phyloP scores from a whole-genome alignment of 2,329 filamentous ascomycete species.

The Ceratocystis cubensis region DNA sequence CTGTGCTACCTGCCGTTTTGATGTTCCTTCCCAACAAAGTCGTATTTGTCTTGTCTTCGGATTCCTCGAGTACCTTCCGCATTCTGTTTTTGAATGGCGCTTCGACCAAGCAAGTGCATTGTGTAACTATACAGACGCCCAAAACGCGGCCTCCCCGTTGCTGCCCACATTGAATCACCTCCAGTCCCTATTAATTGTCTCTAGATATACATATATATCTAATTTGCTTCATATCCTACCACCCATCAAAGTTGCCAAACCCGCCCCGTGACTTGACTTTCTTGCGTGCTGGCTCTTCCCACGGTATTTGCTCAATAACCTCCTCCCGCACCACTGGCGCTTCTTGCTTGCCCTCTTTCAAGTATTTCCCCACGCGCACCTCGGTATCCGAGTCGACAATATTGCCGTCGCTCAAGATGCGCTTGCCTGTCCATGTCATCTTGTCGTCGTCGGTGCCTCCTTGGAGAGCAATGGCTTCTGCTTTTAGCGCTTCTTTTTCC shows the following conservation, averaged over 20 bases:
- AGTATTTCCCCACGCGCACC: slow-evolving; percentile 62
- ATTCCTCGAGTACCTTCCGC: background rate
- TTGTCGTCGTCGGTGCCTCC: slow-evolving; percentile 77
- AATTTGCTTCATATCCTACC: slow-evolving; percentile 40
- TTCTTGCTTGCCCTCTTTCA: slow-evolving; percentile 34
- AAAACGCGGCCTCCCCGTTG: background rate
- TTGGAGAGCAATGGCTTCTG: slow-evolving; percentile 47
- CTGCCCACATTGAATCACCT: no score
- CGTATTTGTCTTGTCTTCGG: background rate
- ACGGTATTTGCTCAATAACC: slow-evolving; percentile 50
- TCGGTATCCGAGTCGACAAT: slow-evolving; percentile 35
- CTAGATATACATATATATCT: background rate
- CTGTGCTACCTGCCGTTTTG: background rate
- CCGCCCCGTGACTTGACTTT: slow-evolving; percentile 60
- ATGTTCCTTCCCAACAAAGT: slow-evolving; percentile 17
- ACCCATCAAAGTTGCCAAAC: slow-evolving; percentile 91
- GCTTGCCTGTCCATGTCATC: slow-evolving; percentile 92
- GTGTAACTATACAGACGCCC: background rate
- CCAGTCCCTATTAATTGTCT: background rate
- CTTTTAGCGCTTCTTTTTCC: slow-evolving; percentile 44
- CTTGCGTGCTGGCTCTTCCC: slow-evolving; percentile 64
- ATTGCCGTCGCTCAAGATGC: slow-evolving; percentile 57
- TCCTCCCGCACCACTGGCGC: slow-evolving; percentile 37
- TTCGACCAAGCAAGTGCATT: background rate
- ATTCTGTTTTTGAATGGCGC: background rate